These are phyloP conservation scores for Lagenaria siceraria DNA, from an alignment of 306 rosid species.

Conservation along the genomic window DNA sequence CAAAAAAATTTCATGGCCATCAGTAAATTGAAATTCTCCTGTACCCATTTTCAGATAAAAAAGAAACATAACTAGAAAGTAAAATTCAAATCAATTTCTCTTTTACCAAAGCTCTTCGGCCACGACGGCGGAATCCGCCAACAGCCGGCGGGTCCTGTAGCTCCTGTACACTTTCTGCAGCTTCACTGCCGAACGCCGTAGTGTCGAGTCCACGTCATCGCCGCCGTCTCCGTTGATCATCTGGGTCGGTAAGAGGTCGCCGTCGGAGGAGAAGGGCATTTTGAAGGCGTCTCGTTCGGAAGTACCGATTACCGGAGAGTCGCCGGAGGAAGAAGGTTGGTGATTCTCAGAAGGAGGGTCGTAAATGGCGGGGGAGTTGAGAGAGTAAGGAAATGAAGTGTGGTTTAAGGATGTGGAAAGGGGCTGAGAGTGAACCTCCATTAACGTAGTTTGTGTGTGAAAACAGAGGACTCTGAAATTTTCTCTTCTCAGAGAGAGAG, in stretches of 20 bases:
- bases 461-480: neutral
- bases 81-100: neutral
- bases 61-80: neutral
- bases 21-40: neutral
- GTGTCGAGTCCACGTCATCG: neutral
- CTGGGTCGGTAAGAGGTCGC: neutral
- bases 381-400: conserved; percentile 23
- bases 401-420: conserved; percentile 14
- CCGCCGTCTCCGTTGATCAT: neutral
- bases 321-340: conserved; percentile 4
- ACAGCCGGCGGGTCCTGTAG: conserved; percentile 75
- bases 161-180: conserved; percentile 75
- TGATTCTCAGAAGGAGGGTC: neutral
- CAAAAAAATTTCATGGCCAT: neutral
- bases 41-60: neutral
- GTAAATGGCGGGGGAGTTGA: neutral
- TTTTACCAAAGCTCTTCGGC: conserved; percentile 79
- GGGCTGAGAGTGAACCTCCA: conserved; percentile 41
- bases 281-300: neutral
- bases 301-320: neutral
- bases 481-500: neutral
- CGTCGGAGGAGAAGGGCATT: neutral
- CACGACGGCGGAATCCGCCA: conserved; percentile 94
- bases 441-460: neutral
- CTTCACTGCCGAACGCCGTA: conserved; percentile 34